Conservation (phyloP, 2,329 filamentous ascomycete species). For the Tolypocladium ovalisporum region DNA sequence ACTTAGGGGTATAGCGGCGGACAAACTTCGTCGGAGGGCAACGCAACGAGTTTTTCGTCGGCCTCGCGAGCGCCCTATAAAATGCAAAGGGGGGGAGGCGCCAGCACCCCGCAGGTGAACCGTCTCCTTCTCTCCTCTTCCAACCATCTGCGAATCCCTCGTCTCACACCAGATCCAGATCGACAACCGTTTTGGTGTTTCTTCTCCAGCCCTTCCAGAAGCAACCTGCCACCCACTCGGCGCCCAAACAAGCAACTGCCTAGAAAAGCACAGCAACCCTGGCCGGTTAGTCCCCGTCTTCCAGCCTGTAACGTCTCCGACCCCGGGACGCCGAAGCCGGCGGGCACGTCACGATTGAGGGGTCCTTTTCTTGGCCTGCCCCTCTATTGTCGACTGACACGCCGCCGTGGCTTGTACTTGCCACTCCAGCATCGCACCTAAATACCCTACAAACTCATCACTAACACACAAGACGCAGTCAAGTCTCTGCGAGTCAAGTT, state of each 20-base stretch:
- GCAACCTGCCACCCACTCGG: not conserved
- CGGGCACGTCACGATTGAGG: not conserved
- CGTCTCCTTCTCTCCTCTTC: not conserved
- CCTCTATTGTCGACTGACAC: not conserved
- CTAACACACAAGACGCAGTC: not conserved
- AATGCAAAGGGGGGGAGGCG: slow-evolving; percentile 1
- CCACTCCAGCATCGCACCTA: too few species aligned
- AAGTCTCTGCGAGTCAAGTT: not conserved
- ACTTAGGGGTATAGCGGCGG: slow-evolving; percentile 44
- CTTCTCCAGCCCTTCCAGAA: slow-evolving; percentile 1
- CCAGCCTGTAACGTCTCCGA: not conserved
- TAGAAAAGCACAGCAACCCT: not conserved
- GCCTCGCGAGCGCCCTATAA: slow-evolving; percentile 1
- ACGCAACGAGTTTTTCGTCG: slow-evolving; percentile 1
- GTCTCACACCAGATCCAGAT: not conserved
- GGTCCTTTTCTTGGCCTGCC: not conserved
- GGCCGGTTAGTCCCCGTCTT: not conserved
- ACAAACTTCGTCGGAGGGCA: slow-evolving; percentile 3
- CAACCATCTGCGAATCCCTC: not conserved
- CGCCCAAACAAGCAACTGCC: slow-evolving; percentile 4
- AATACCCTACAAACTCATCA: not conserved
- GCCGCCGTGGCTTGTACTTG: too few species aligned
- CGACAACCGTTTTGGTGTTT: not conserved
- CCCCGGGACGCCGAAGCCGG: not conserved
- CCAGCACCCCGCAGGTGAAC: not conserved